These are phyloP conservation scores for Stachybotrys elegans DNA, from an alignment of 2,329 filamentous ascomycete species.

Conservation along the genomic window DNA sequence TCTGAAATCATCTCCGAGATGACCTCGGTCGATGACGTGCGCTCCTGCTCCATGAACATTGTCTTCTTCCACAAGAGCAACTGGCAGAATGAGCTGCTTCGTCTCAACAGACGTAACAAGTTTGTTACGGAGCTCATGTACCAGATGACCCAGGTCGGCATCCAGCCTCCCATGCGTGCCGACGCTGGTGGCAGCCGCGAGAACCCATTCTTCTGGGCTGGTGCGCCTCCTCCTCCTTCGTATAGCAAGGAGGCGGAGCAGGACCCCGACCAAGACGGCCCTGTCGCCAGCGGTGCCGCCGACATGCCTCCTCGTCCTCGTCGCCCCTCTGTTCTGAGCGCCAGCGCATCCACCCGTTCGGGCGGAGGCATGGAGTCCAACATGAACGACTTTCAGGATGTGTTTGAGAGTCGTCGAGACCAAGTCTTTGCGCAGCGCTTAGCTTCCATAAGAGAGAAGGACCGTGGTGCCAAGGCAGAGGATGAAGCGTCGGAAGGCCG, in stretches of 20 bases:
- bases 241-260: conserved; percentile 22
- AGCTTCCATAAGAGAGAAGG: conserved; percentile 32
- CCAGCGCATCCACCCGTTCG: conserved; percentile 10
- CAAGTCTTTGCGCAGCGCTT: conserved; percentile 28
- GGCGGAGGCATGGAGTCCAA: conserved; percentile 22
- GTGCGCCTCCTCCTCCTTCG: conserved; percentile 27
- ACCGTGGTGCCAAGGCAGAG: conserved; percentile 21
- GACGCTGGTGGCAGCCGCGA: conserved; percentile 65
- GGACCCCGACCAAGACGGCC: conserved; percentile 11
- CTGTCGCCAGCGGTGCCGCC: conserved; percentile 8
- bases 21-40: conserved; percentile 72
- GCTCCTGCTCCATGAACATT: conserved; percentile 82
- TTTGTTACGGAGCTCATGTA: conserved; percentile 91
- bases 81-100: conserved; percentile 90
- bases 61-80: conserved; percentile 98
- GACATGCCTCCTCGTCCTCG: conserved; percentile 8
- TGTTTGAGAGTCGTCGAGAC: conserved; percentile 38
- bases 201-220: conserved; percentile 56
- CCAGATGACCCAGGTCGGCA: conserved; percentile 75
- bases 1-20: conserved; percentile 83
- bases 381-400: conserved; percentile 38
- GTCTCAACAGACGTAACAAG: conserved; percentile 85
- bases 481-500: conserved; percentile 16
- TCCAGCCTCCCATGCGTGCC: conserved; percentile 64
- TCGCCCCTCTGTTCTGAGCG: conserved; percentile 10